A percentile compares a stretch with the other conserved stretches of the same genome.
phyloP scores from a whole-genome alignment of 2,329 filamentous ascomycete genomes.

The Gnomoniopsis sp. region DNA sequence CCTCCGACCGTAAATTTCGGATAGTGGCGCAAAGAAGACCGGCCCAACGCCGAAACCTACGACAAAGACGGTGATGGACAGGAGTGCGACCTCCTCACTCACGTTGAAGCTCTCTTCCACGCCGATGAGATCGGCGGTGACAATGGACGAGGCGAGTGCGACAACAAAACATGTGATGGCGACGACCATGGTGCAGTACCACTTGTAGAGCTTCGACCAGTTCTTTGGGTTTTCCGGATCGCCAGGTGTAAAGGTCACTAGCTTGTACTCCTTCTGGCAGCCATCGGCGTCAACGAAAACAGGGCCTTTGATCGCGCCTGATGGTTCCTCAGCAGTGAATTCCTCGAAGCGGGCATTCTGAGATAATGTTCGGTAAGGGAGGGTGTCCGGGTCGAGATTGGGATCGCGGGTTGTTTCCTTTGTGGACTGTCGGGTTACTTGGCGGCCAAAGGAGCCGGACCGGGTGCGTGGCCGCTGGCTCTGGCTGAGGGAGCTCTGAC shows the following conservation, averaged over 20 bases:
- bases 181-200: constrained; percentile 84
- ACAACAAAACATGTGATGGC: constrained; percentile 73
- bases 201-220: constrained; percentile 75
- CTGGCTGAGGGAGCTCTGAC: neutral
- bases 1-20: constrained; percentile 69
- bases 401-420: constrained; percentile 36
- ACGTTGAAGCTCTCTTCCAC: constrained; percentile 63
- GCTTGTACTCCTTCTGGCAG: constrained; percentile 38
- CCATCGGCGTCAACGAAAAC: constrained; percentile 21
- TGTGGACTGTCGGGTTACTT: constrained; percentile 18
- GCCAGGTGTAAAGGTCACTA: constrained; percentile 63
- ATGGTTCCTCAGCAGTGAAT: constrained; percentile 59
- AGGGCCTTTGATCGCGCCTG: constrained; percentile 57
- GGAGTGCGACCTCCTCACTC: constrained; percentile 67
- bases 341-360: constrained; percentile 61
- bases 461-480: neutral
- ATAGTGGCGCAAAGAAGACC: constrained; percentile 75
- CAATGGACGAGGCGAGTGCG: constrained; percentile 67
- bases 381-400: constrained; percentile 44
- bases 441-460: constrained; percentile 15
- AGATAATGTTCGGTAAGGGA: constrained; percentile 64
- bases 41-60: constrained; percentile 80
- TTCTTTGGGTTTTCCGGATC: constrained; percentile 83
- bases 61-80: constrained; percentile 74
- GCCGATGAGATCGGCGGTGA: constrained; percentile 71